These are phyloP conservation scores for Fusarium acutatum DNA, from an alignment of 2,329 filamentous ascomycete species.

Conservation along the genomic window DNA sequence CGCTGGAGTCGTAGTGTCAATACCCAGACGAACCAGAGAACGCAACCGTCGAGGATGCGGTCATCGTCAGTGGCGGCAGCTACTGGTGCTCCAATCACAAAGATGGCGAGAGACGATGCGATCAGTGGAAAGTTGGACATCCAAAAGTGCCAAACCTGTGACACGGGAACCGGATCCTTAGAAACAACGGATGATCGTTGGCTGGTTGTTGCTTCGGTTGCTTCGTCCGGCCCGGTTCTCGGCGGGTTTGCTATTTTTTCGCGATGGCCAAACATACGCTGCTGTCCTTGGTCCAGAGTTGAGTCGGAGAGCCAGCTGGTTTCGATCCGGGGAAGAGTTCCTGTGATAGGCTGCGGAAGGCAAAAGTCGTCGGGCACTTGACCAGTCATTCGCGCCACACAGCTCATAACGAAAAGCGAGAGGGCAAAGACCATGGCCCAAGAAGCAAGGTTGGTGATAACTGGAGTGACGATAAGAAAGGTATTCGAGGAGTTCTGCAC, in stretches of 20 bases:
- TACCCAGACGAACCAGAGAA: conserved; percentile 61
- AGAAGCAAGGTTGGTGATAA: conserved; percentile 47
- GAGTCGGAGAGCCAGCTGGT: conserved; percentile 35
- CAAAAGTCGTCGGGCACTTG: conserved; percentile 11
- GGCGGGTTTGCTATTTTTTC: conserved; percentile 3
- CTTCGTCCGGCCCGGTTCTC: not conserved
- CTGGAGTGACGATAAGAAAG: conserved; percentile 37
- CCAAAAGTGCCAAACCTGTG: conserved; percentile 13
- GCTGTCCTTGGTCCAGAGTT: conserved; percentile 12
- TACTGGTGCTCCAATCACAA: conserved; percentile 53
- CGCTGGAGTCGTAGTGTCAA: conserved; percentile 51
- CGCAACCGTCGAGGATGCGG: conserved; percentile 55
- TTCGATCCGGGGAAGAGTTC: conserved; percentile 15
- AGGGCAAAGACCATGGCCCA: conserved; percentile 47
- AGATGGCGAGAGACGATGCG: conserved; percentile 43
- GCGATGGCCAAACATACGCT: not conserved
- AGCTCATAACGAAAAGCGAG: conserved; percentile 32
- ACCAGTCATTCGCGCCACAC: not conserved
- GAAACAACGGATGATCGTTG: conserved; percentile 13
- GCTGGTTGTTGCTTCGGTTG: not conserved
- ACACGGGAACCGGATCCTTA: not conserved
- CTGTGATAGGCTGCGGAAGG: not conserved
- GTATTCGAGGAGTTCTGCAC: not conserved
- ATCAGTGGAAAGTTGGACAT: conserved; percentile 43
- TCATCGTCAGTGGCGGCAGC: conserved; percentile 46